phyloP scores from a whole-genome alignment of 2,329 filamentous ascomycete genomes.

The Aureobasidium sp. region DNA sequence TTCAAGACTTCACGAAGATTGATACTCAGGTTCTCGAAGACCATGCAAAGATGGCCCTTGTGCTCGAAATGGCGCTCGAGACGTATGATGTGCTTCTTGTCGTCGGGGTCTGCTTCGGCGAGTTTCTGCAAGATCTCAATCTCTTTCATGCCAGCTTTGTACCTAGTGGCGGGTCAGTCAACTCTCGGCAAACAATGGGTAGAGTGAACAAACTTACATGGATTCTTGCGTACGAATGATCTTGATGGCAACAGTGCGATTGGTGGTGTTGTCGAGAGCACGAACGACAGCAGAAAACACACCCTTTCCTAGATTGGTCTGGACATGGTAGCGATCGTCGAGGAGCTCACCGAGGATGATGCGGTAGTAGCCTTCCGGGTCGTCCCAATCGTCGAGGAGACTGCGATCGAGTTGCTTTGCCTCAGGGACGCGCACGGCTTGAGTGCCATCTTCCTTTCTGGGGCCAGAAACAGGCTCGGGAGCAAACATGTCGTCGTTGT shows the following conservation, averaged over 20 bases:
- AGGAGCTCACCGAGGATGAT: conserved; percentile 86
- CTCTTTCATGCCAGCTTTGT: conserved; percentile 88
- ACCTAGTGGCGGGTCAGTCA: conserved; percentile 30
- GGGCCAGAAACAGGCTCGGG: conserved; percentile 56
- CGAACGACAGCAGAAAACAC: conserved; percentile 97
- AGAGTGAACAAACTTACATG: conserved; percentile 40
- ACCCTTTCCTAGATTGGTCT: conserved; percentile 80
- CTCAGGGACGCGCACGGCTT: conserved; percentile 43
- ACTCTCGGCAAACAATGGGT: not conserved
- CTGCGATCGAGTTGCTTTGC: conserved; percentile 59
- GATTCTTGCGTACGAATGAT: conserved; percentile 96
- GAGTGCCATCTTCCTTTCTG: conserved; percentile 28
- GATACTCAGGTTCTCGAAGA: conserved; percentile 88
- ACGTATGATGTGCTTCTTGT: conserved; percentile 85
- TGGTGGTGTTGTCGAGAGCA: conserved; percentile 66
- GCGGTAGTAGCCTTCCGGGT: conserved; percentile 94
- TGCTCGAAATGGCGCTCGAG: conserved; percentile 86
- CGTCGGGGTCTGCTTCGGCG: conserved; percentile 75
- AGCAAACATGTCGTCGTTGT: conserved; percentile 87
- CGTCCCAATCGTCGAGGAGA: conserved; percentile 87
- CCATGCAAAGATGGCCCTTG: conserved; percentile 91
- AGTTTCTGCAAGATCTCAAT: conserved; percentile 88
- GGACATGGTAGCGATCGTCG: conserved; percentile 81
- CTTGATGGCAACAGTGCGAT: conserved; percentile 76
- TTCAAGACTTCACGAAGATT: conserved; percentile 91